Conservation (phyloP, 2,329 filamentous ascomycete species). For the Arachnomyces sp. region DNA sequence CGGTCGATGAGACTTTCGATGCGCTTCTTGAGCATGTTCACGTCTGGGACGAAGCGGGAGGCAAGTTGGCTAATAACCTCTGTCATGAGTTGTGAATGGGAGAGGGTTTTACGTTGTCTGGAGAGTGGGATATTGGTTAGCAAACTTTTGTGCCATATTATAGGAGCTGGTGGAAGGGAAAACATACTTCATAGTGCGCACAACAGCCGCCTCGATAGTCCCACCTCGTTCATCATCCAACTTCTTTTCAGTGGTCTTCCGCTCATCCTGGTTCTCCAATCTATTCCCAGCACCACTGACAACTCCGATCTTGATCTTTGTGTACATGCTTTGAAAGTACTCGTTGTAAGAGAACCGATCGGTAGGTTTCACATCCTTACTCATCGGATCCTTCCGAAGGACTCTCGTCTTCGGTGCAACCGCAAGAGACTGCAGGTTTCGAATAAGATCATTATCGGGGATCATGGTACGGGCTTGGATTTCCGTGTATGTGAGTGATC, state of each 20-base stretch:
- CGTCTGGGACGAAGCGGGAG: constrained; percentile 42
- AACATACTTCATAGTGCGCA: constrained; percentile 46
- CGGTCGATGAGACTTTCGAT: constrained; percentile 47
- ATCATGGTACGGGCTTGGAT: constrained; percentile 79
- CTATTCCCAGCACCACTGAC: constrained; percentile 69
- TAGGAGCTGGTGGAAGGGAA: neutral
- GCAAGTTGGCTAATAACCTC: constrained; percentile 43
- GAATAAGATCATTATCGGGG: constrained; percentile 60
- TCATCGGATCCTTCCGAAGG: constrained; percentile 69
- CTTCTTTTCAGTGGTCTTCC: constrained; percentile 43
- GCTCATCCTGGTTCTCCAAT: constrained; percentile 63
- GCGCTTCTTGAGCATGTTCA: constrained; percentile 45
- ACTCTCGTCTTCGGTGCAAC: constrained; percentile 77
- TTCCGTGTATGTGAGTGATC: constrained; percentile 57
- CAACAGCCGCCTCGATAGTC: constrained; percentile 45
- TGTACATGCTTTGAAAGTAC: constrained; percentile 68
- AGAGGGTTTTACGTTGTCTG: constrained; percentile 41
- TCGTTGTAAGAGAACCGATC: constrained; percentile 80
- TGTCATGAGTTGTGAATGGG: constrained; percentile 42
- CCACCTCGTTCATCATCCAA: constrained; percentile 41
- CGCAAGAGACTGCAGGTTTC: constrained; percentile 72
- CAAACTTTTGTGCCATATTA: constrained; percentile 1
- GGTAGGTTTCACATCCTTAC: constrained; percentile 64
- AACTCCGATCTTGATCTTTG: constrained; percentile 83
- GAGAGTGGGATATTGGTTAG: constrained; percentile 4